Base-by-base conservation (phyloP, 306 rosid species). In the Prunus padus region DNA sequence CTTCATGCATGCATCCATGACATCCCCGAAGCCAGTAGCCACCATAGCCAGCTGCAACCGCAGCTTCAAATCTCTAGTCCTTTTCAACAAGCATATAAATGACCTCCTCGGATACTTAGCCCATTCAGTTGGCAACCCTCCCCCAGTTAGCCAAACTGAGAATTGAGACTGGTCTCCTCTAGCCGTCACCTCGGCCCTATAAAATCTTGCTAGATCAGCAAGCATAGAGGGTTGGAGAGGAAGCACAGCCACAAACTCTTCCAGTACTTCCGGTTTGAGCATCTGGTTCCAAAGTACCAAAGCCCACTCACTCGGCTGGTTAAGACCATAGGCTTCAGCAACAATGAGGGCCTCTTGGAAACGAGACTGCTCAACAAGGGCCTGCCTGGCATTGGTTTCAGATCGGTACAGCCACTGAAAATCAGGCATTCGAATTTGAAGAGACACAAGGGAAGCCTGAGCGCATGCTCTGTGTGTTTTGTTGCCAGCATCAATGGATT, bases 281-380 rank as follows among this genome's bases (percentile, higher is more conserved):
- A 94, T 94, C 83, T 90, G 97, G 83, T 88, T 88, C 98, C 97
- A 94, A 66, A 94, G 96, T 50, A 92, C 98, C 82, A 94, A 80
- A 56, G 98, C 93, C 97, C 98, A 94, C 83, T 94, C 98, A 55
- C 97, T 84, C 23, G 96, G 96, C 80, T 94, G 98, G 88, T 94
- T 91, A 74, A 94, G 93, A 72, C 86, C 90, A 86, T 94, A 94
- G 67, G 98, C 98, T 86, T 94, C 98, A 62, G 97, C 97, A 67
- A 94, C 96, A 73, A 92, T 92, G 77, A 94, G 84, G 63, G 97
- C 97, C 85, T 94, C 98, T 77, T 88, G 98, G 76, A 94, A 94
- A 72, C 96, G 93, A 65, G 95, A 88, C 73, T 94, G 98, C 77
- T 94, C 98, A n/a, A 92, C 96, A 47, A 94, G 81, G 11, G 95